phyloP scores from a whole-genome alignment of 345 rosid genomes.

The Citrus unshiu region DNA sequence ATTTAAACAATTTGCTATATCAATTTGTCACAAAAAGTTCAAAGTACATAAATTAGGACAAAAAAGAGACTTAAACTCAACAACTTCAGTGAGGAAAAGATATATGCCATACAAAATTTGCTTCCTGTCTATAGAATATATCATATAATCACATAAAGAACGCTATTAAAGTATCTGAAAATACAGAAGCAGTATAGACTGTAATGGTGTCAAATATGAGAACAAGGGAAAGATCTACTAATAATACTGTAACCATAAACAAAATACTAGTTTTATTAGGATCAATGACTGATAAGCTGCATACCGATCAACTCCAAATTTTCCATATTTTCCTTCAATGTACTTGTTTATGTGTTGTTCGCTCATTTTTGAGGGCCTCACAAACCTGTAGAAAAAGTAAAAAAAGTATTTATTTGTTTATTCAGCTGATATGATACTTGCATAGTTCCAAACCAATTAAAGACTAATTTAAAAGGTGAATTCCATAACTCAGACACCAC shows the following conservation, averaged over 20 bases:
- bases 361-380: conserved; percentile 76
- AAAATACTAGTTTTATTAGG: neutral
- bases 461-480: neutral
- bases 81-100: neutral
- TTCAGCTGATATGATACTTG: neutral
- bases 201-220: neutral
- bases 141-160: neutral
- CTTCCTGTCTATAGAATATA: neutral
- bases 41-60: neutral
- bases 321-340: conserved; percentile 81
- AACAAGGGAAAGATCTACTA: neutral
- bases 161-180: neutral
- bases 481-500: neutral
- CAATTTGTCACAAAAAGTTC: neutral
- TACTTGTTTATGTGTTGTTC: conserved; percentile 68
- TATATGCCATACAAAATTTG: neutral
- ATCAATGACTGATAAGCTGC: conserved; percentile 14
- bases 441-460: neutral
- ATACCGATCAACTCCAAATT: conserved; percentile 89
- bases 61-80: neutral
- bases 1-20: neutral
- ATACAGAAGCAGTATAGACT: neutral
- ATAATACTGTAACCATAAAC: neutral
- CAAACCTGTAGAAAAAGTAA: conserved; percentile 52
- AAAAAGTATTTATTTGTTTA: neutral